Evolutionary conservation across 768 basidiomycete species (phyloP).

Genomic region (Phlebiopsis gigantea): DNA sequence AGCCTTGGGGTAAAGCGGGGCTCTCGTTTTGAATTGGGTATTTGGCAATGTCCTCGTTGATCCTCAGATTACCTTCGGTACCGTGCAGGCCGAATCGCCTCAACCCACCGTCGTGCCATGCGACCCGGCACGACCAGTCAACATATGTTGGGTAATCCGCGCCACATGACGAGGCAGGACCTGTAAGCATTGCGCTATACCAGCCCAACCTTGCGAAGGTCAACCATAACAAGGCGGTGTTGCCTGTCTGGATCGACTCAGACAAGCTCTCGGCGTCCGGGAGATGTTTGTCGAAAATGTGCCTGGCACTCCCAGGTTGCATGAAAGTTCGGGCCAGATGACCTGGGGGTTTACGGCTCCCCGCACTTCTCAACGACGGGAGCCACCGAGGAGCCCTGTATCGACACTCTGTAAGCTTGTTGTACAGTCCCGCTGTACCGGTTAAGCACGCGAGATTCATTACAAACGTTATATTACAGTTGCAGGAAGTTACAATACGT

Average conservation of each 20-base stretch:
- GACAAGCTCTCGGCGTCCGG: neutral
- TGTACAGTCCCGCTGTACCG: neutral
- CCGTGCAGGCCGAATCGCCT: neutral
- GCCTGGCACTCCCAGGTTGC: neutral
- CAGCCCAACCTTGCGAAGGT: neutral
- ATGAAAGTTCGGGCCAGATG: neutral
- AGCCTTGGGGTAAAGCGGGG: neutral
- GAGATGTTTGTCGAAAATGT: neutral
- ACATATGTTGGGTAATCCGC: neutral
- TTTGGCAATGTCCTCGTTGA: neutral
- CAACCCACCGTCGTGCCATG: neutral
- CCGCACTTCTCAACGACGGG: neutral
- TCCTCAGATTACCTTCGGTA: neutral
- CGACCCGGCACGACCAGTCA: neutral
- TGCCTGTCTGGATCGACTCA: neutral
- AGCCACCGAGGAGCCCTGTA: neutral
- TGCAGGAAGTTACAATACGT: conserved; percentile 1
- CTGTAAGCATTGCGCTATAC: neutral
- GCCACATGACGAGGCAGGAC: neutral
- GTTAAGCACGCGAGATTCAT: neutral
- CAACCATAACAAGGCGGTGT: neutral
- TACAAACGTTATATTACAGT: neutral
- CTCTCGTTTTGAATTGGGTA: neutral
- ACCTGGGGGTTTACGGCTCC: neutral
- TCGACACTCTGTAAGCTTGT: neutral